Conservation (phyloP, 2,329 filamentous ascomycete species). For the Aspergillus niger region DNA sequence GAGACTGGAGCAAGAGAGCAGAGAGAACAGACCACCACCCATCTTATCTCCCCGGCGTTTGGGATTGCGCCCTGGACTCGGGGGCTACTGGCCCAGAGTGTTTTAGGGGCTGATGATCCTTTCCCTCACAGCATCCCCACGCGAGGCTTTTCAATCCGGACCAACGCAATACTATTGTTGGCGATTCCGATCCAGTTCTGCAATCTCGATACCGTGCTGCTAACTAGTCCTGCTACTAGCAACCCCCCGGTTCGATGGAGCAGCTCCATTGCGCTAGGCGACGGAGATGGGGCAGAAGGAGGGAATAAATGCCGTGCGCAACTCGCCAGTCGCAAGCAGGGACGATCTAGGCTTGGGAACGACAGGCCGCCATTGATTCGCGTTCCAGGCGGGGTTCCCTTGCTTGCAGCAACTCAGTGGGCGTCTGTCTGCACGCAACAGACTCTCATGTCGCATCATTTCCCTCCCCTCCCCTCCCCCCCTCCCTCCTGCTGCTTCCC, state of each 20-base stretch:
- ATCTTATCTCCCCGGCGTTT: slow-evolving; percentile 19
- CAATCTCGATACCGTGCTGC: slow-evolving; percentile 1
- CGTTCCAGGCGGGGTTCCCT: slow-evolving; percentile 23
- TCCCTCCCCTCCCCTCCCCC: slow-evolving; percentile 7
- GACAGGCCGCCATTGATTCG: slow-evolving; percentile 20
- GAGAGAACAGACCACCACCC: slow-evolving; percentile 4
- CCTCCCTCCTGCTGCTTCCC: slow-evolving; percentile 10
- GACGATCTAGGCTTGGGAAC: slow-evolving; percentile 16
- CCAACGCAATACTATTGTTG: slow-evolving; percentile 13
- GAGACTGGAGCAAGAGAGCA: neutral
- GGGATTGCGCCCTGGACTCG: slow-evolving; percentile 15
- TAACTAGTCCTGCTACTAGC: too few relatives aligned
- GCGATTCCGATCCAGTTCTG: slow-evolving; percentile 15
- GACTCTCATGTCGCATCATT: slow-evolving; percentile 23
- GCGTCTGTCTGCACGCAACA: slow-evolving; percentile 24
- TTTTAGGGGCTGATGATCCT: slow-evolving; percentile 20
- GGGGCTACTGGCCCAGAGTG: slow-evolving; percentile 16
- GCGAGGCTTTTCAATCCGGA: slow-evolving; percentile 5
- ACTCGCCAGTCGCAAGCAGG: slow-evolving; percentile 10
- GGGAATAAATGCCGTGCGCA: slow-evolving; percentile 1
- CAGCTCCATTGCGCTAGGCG: neutral
- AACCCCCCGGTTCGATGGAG: neutral
- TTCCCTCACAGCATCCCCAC: slow-evolving; percentile 13
- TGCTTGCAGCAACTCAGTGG: slow-evolving; percentile 17
- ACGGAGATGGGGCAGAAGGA: neutral